Base-by-base conservation (phyloP, 768 basidiomycete species). In the Serendipita vermifera region DNA sequence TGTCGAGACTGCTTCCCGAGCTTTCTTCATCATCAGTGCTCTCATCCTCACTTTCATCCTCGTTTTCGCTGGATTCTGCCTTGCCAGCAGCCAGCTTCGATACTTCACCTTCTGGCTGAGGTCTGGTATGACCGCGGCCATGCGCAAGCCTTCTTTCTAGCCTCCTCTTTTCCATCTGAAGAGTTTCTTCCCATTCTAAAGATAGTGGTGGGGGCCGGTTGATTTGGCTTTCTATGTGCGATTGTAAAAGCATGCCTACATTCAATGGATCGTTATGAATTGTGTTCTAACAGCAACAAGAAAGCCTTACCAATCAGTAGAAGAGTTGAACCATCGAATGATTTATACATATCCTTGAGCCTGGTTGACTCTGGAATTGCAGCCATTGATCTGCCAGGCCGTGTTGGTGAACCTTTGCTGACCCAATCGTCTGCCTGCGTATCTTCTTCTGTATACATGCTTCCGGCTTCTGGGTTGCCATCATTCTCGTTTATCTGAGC, bases 321-420 rank as follows among this genome's bases (percentile, higher is more conserved):
- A 5, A 51, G 46, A 20, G 46, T 29, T 51, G 46, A 51, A 9
- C 46, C 46, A 51, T 51, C 46, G 31, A 51, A 51, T 9, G 46
- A 20, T 20, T 29, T 20, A 29, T 51, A 51, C 46, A 51, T 51
- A 29, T 51, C 46, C n/a, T 15, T 29, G n/a, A 51, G 24, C 9
- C 39, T n/a, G n/a, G n/a, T n/a, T n/a, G n/a, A n/a, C n/a, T n/a
- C n/a, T n/a, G 39, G 39, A 7, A 26, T 41, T n/a, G 39, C 39
- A 20, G 15, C 26, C 39, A n/a, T 41, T n/a, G 39, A n/a, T n/a
- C n/a, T n/a, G n/a, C n/a, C n/a, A n/a, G n/a, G n/a, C n/a, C n/a
- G n/a, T n/a, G n/a, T n/a, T n/a, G n/a, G 86, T 86, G 85, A 85
- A 81, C 68, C 73, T 79, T 57, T 80, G 85, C 63, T 82, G 83